Evolutionary conservation across 2,329 filamentous ascomycete genomes (phyloP).

Genomic region (Didymella lethalis): DNA sequence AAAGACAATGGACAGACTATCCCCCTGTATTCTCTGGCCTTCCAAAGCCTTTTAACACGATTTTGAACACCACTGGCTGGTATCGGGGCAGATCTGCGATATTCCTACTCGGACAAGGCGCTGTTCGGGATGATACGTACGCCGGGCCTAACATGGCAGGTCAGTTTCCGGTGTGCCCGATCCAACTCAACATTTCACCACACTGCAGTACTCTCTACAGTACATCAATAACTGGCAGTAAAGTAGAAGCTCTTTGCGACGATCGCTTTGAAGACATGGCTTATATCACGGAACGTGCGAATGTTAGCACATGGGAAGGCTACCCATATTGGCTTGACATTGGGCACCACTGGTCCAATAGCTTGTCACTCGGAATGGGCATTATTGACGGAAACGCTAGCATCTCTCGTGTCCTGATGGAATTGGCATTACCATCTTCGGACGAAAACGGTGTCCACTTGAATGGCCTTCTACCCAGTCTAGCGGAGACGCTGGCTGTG

Average conservation of each 20-base stretch:
- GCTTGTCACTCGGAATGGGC: slow-evolving; percentile 54
- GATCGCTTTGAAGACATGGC: slow-evolving; percentile 56
- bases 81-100: slow-evolving; percentile 61
- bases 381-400: slow-evolving; percentile 53
- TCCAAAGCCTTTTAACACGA: slow-evolving; percentile 71
- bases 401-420: slow-evolving; percentile 54
- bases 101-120: slow-evolving; percentile 66
- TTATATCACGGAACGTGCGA: slow-evolving; percentile 62
- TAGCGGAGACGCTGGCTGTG: slow-evolving; percentile 76
- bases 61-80: slow-evolving; percentile 47
- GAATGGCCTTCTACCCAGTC: slow-evolving; percentile 64
- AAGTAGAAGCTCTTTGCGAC: slow-evolving; percentile 69
- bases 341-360: slow-evolving; percentile 46
- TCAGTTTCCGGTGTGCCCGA: slow-evolving; percentile 70
- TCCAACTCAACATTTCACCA: slow-evolving; percentile 70
- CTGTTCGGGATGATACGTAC: slow-evolving; percentile 13
- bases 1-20: not conserved
- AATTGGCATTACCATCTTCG: slow-evolving; percentile 50
- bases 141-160: slow-evolving; percentile 29
- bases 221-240: slow-evolving; percentile 60
- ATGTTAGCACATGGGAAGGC: slow-evolving; percentile 59
- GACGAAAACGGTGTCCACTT: slow-evolving; percentile 50
- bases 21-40: slow-evolving; percentile 55
- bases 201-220: slow-evolving; percentile 69
- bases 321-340: slow-evolving; percentile 13